Conservation (phyloP, 805 yeast genomes). For the Cyberlindnera mississippiensis region DNA sequence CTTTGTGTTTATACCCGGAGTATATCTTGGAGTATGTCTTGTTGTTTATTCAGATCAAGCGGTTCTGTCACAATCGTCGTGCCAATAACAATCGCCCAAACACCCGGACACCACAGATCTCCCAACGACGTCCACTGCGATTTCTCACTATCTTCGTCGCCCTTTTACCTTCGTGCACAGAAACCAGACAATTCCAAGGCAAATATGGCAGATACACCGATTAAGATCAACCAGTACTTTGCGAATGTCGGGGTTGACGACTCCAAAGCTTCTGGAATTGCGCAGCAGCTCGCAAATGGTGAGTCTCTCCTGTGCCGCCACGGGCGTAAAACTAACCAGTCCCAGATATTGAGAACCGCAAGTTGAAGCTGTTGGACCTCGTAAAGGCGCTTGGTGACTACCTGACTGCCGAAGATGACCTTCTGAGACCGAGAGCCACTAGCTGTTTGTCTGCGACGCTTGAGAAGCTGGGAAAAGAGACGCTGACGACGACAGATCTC, state of each 20-base stretch:
- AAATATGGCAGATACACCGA: neutral
- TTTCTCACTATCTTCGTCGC: no score
- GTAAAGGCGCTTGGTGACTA: constrained; percentile 57
- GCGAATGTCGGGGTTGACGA: constrained; percentile 37
- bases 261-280: constrained; percentile 27
- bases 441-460: constrained; percentile 40
- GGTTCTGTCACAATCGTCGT: no score
- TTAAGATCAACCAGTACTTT: constrained; percentile 18
- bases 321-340: constrained; percentile 1
- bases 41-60: no score
- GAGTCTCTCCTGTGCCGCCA: constrained; percentile 7
- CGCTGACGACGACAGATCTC: constrained; percentile 36
- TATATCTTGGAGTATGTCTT: no score
- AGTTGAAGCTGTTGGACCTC: constrained; percentile 36
- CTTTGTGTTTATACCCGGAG: no score
- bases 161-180: neutral
- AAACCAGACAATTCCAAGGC: neutral
- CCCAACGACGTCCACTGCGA: no score
- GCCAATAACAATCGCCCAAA: no score
- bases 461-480: constrained; percentile 25
- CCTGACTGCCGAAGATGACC: constrained; percentile 56
- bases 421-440: constrained; percentile 47
- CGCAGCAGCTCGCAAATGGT: constrained; percentile 28
- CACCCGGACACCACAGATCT: no score
- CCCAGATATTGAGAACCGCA: constrained; percentile 11